phyloP scores from a whole-genome alignment of 2,329 filamentous ascomycete species.

The Curvularia lunata region DNA sequence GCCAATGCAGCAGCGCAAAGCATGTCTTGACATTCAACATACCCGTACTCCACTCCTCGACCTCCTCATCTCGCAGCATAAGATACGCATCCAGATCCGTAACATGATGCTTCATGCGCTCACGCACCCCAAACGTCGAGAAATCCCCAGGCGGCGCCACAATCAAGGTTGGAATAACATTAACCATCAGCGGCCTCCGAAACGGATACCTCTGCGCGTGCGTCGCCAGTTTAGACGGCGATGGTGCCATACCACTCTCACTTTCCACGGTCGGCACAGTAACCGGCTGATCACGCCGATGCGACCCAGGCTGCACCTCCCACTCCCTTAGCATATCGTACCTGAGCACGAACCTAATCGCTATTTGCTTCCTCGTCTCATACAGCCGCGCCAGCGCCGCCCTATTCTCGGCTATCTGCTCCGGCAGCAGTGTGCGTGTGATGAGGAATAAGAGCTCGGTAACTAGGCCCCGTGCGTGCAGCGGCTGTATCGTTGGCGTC shows the following conservation, averaged over 20 bases:
- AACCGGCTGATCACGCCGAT: conserved; percentile 10
- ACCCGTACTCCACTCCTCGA: conserved; percentile 21
- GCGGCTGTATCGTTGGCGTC: not conserved
- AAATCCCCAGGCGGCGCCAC: conserved; percentile 24
- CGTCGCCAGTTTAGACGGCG: too few species aligned
- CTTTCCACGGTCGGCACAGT: conserved; percentile 2
- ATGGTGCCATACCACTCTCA: not conserved
- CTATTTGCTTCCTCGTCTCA: conserved; percentile 25
- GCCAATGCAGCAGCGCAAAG: conserved; percentile 34
- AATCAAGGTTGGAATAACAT: conserved; percentile 35
- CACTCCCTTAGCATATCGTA: conserved; percentile 40
- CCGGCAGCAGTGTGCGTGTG: conserved; percentile 34
- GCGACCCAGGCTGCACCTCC: conserved; percentile 13
- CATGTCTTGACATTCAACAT: conserved; percentile 16
- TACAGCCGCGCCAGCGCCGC: conserved; percentile 27
- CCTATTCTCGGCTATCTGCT: conserved; percentile 37
- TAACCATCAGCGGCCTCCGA: conserved; percentile 22
- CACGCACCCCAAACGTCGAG: conserved; percentile 24
- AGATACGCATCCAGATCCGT: conserved; percentile 34
- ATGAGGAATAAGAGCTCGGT: conserved; percentile 33
- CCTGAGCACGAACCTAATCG: conserved; percentile 28
- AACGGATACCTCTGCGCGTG: not conserved
- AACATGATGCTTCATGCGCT: conserved; percentile 41
- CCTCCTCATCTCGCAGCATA: conserved; percentile 28
- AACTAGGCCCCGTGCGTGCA: conserved; percentile 9